A percentile compares a stretch with the other conserved stretches of the same genome.
Conservation (phyloP, 495 filamentous ascomycete species). For the Podospora pseudocomata region DNA sequence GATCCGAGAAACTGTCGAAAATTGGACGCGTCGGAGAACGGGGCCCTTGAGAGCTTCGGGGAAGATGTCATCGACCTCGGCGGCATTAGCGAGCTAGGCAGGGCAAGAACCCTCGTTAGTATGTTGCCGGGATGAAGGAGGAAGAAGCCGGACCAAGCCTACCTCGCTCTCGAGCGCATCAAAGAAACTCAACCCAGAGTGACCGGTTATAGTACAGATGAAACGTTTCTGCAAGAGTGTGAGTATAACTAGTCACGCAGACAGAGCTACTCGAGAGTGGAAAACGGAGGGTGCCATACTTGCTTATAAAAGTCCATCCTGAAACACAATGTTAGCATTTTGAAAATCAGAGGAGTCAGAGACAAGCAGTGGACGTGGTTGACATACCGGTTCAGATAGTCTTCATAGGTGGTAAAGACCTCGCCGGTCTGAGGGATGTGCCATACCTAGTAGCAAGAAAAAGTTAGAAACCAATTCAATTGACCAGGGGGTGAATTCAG, state of each 20-base stretch:
- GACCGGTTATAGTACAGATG: slow-evolving; percentile 91
- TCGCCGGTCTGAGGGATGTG: slow-evolving; percentile 85
- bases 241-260: slow-evolving; percentile 18
- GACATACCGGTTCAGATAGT: slow-evolving; percentile 72
- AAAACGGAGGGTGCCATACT: slow-evolving; percentile 42
- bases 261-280: neutral
- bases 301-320: slow-evolving; percentile 94
- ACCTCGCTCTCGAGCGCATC: slow-evolving; percentile 93
- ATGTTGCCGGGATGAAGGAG: neutral
- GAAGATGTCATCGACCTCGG: slow-evolving; percentile 85
- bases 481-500: neutral
- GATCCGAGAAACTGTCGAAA: slow-evolving; percentile 83
- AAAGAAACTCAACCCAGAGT: slow-evolving; percentile 89
- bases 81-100: slow-evolving; percentile 70
- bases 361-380: neutral
- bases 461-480: slow-evolving; percentile 17
- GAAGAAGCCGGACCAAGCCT: slow-evolving; percentile 31
- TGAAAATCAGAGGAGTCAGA: neutral
- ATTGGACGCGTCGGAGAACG: slow-evolving; percentile 84
- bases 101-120: slow-evolving; percentile 1
- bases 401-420: slow-evolving; percentile 84
- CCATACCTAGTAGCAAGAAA: slow-evolving; percentile 65
- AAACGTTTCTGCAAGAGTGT: slow-evolving; percentile 63
- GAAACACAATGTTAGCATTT: slow-evolving; percentile 25
- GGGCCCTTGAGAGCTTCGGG: slow-evolving; percentile 89